Percentiles rank a stretch among this genome's conserved stretches.
Evolutionary conservation across 345 rosid genomes (phyloP).

Genomic region (Laguncularia racemosa): DNA sequence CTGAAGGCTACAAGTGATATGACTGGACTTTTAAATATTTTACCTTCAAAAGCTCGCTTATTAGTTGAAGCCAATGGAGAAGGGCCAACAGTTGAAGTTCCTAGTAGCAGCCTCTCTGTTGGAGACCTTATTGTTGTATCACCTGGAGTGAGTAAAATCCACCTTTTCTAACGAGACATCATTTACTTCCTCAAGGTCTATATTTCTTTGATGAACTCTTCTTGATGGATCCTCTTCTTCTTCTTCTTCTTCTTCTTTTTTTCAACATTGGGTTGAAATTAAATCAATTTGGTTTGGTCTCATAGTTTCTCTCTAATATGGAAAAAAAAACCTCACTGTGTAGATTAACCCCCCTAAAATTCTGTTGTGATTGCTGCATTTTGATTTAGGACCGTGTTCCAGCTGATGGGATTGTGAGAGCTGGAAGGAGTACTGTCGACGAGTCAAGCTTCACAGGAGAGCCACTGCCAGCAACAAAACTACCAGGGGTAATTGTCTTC

Average conservation of each 20-base stretch:
- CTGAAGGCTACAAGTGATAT: conserved; percentile 96
- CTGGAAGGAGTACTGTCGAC: conserved; percentile 88
- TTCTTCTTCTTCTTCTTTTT: conserved; percentile 2
- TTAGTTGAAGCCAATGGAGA: conserved; percentile 45
- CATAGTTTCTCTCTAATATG: too few species aligned
- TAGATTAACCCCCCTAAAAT: too few species aligned
- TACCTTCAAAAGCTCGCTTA: conserved; percentile 94
- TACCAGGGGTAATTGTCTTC: conserved; percentile 64
- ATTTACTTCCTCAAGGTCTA: not conserved
- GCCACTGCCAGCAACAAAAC: conserved; percentile 90
- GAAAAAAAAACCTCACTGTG: too few species aligned
- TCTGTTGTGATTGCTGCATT: not conserved
- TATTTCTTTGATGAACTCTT: conserved; percentile 5
- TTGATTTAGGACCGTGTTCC: conserved; percentile 78
- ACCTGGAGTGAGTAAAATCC: conserved; percentile 76
- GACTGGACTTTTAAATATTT: conserved; percentile 82
- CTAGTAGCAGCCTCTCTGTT: conserved; percentile 70
- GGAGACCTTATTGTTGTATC: conserved; percentile 82
- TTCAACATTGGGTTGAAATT: not conserved
- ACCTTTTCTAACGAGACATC: too few species aligned
- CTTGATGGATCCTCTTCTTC: not conserved
- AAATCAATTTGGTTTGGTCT: too few species aligned
- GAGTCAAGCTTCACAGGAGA: conserved; percentile 98
- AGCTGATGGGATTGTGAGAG: conserved; percentile 86
- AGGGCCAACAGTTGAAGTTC: conserved; percentile 69